Evolutionary conservation across 1,139 yeast genomes (phyloP), one percentile per base, ranked within the genome.

Genomic region (Taphrina confusa): DNA sequence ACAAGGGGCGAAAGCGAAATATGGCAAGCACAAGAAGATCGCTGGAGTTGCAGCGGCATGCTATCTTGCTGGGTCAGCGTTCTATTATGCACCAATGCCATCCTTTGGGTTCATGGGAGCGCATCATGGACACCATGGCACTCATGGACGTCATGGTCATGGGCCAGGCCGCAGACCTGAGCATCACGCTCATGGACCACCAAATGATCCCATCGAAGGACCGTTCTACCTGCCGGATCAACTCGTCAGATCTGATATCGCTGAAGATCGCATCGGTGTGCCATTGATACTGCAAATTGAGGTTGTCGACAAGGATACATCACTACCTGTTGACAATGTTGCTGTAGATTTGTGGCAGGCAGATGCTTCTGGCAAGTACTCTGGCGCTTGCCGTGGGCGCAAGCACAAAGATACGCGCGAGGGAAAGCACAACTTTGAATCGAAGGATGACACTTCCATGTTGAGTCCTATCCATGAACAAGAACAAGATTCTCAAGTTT

Each of bases 301-400:
- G 28, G 36, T 45, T 4, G 12, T 45, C 5, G 50, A 45, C 50
- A 28, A 27, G 11, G 25, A 8, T 11, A 45, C 37, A 4, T 12
- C 36, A 5, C 12, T 18, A 30, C 50, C 50, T 6, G 2, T 45
- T 8, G 50, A 45, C 33, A 45, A 45, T 25, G n/a, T 45, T 12
- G 16, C 36, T 5, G 36, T 45, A 11, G 50, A 45, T 14, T 12
- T 45, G 11, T 45, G 50, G 50, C 50, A 45, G 12, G 50, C 50
- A 5, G 50, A 45, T 45, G 50, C 50, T 1, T 30, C 34, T 4
- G 50, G 50, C n/a, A 22, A 11, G 22, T 45, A 45, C 14, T 45
- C 50, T 11, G 31, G 30, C 47, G 22, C 31, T 23, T 27, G 31
- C 8, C 12, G 23, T 6, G 42, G 42, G 2, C 42, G 42, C 25